These are phyloP conservation scores for Rhizopus delemar DNA, from an alignment of 371 early-diverging fungal genomes.

Conservation along the genomic window DNA sequence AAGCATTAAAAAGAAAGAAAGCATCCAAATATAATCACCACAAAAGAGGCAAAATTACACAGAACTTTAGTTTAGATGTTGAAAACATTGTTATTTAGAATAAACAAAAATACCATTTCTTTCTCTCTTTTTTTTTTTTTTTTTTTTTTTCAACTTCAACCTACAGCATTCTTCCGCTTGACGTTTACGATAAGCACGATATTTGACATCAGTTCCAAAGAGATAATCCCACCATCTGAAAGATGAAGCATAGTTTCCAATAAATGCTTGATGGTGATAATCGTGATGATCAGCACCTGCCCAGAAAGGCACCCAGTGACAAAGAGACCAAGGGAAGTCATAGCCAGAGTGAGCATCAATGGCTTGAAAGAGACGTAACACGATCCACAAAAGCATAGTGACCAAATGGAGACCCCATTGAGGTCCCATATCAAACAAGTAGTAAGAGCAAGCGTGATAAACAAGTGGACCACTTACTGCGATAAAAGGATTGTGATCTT, in stretches of 20 bases:
- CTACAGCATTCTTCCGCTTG: conserved; percentile 34
- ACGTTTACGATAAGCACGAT: conserved; percentile 63
- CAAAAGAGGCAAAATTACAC: conserved; percentile 17
- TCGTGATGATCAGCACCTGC: conserved; percentile 87
- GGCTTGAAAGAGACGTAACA: conserved; percentile 78
- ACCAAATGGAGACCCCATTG: conserved; percentile 76
- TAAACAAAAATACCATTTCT: background rate
- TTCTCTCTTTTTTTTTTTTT: background rate
- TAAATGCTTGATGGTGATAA: conserved; percentile 81
- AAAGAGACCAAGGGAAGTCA: conserved; percentile 92
- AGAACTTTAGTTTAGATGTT: conserved; percentile 14
- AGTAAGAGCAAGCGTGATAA: conserved; percentile 29
- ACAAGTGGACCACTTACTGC: conserved; percentile 75
- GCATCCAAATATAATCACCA: conserved; percentile 27
- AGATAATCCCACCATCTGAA: conserved; percentile 87
- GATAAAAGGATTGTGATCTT: conserved; percentile 70
- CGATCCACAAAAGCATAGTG: conserved; percentile 82
- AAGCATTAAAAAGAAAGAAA: conserved; percentile 12
- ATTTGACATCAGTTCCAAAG: conserved; percentile 81
- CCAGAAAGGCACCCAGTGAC: conserved; percentile 79
- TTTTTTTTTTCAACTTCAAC: conserved; percentile 10
- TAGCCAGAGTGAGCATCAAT: conserved; percentile 95
- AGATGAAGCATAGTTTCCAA: conserved; percentile 79
- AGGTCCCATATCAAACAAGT: conserved; percentile 22
- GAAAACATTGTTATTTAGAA: conserved; percentile 2